Percentiles rank a stretch among this genome's conserved stretches.
phyloP scores from a whole-genome alignment of 108 stramenopile species.

The Discostella pseudostelligera region DNA sequence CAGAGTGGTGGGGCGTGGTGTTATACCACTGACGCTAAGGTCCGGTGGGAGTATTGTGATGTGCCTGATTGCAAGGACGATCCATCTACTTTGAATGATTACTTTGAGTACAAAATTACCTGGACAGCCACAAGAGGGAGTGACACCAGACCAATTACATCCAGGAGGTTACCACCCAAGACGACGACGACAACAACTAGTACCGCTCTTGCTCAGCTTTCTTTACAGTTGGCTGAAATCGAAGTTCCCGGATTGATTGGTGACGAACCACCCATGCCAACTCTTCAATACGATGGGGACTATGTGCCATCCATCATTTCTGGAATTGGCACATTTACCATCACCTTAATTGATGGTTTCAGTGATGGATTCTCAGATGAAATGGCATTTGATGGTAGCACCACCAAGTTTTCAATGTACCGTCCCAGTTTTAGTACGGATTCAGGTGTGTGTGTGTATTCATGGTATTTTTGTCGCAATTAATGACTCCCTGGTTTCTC shows the following conservation, averaged over 20 bases:
- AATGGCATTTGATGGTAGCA: neutral
- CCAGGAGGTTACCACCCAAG: no score
- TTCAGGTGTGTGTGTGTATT: conserved; percentile 7
- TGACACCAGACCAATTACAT: no score
- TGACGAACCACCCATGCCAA: neutral
- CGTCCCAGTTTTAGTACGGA: neutral
- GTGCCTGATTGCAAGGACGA: conserved; percentile 5
- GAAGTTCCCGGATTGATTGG: conserved; percentile 17
- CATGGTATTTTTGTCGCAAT: no score
- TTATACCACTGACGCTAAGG: conserved; percentile 10
- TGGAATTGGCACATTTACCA: no score
- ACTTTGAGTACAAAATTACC: conserved; percentile 6
- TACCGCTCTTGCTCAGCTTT: neutral
- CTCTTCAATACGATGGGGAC: conserved; percentile 4
- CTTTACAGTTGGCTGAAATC: conserved; percentile 22
- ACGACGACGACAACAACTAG: no score
- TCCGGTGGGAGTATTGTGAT: conserved; percentile 5
- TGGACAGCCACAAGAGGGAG: conserved; percentile 7
- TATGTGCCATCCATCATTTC: conserved; percentile 9
- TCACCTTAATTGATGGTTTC: neutral
- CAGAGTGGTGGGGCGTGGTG: conserved; percentile 17
- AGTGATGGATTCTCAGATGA: neutral
- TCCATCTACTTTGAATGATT: conserved; percentile 3
- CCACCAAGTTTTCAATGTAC: conserved; percentile 4
- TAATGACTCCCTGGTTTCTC: no score